phyloP scores from a whole-genome alignment of 1,284 basidiomycete genomes.

The Puccinia triticina region DNA sequence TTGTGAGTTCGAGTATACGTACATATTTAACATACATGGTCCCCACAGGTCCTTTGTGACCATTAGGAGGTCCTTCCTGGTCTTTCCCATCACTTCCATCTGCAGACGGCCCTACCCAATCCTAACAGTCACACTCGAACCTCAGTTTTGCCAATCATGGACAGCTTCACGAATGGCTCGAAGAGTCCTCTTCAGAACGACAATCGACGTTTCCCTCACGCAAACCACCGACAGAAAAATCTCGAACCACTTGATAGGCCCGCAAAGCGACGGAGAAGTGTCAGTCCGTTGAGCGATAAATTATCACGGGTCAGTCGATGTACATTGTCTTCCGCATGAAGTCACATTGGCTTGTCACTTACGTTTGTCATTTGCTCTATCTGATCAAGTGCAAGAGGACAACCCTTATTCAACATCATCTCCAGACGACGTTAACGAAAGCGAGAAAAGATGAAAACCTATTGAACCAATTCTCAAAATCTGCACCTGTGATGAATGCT shows the following conservation, averaged over 20 bases:
- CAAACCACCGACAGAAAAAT: not conserved
- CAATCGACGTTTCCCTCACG: not conserved
- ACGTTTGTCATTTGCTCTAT: not conserved
- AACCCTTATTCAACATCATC: not conserved
- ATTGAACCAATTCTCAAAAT: not conserved
- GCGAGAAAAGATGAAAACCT: not conserved
- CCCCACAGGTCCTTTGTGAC: no score
- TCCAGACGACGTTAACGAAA: not conserved
- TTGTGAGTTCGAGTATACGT: no score
- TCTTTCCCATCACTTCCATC: not conserved
- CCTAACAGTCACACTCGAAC: no score
- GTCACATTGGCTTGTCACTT: not conserved
- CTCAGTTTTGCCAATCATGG: constrained; percentile 8
- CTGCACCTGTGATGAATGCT: constrained; percentile 1
- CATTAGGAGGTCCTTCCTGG: no score
- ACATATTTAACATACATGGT: no score
- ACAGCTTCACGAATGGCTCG: constrained; percentile 11
- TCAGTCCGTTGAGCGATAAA: constrained; percentile 8
- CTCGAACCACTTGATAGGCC: not conserved
- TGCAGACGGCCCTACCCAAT: no score
- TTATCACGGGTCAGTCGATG: constrained; percentile 15
- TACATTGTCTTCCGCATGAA: no score
- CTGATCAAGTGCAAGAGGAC: constrained; percentile 16
- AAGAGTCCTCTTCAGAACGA: not conserved
- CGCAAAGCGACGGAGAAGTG: constrained; percentile 21